Conservation (phyloP, 306 rosid species). For the Medicago lupulina region DNA sequence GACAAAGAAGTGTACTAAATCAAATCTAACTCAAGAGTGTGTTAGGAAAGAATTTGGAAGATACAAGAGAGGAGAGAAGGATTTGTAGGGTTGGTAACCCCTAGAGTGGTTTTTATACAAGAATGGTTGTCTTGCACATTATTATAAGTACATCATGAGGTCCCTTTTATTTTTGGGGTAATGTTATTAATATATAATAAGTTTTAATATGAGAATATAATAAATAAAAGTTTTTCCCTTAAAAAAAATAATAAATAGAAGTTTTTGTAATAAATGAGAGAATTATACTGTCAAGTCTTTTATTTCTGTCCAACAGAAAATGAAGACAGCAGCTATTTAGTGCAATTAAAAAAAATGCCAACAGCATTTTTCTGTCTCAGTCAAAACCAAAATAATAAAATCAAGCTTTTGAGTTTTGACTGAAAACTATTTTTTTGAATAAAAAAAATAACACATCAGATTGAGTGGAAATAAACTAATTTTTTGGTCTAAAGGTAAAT, state of each 20-base stretch:
- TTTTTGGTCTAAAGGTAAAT: conserved; percentile 22
- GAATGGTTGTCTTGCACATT: conserved; percentile 19
- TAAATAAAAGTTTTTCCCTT: no score
- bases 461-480: conserved; percentile 1
- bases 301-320: conserved; percentile 27
- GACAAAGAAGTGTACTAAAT: background rate
- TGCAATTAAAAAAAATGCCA: conserved; percentile 27
- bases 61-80: background rate
- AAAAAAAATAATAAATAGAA: no score
- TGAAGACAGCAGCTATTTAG: conserved; percentile 35
- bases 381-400: background rate
- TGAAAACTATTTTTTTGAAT: background rate
- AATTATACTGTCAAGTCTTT: background rate
- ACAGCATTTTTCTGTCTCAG: background rate
- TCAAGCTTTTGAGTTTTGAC: background rate
- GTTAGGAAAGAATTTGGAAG: conserved; percentile 1
- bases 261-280: background rate
- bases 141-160: background rate
- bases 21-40: conserved; percentile 3
- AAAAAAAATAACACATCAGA: background rate
- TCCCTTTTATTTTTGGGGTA: background rate
- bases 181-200: conserved; percentile 7
- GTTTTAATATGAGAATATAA: no score
- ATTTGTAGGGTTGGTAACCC: conserved; percentile 47
- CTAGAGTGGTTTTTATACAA: conserved; percentile 23